These are phyloP conservation scores for Claviceps monticola DNA, from an alignment of 2,329 filamentous ascomycete genomes.

Conservation along the genomic window DNA sequence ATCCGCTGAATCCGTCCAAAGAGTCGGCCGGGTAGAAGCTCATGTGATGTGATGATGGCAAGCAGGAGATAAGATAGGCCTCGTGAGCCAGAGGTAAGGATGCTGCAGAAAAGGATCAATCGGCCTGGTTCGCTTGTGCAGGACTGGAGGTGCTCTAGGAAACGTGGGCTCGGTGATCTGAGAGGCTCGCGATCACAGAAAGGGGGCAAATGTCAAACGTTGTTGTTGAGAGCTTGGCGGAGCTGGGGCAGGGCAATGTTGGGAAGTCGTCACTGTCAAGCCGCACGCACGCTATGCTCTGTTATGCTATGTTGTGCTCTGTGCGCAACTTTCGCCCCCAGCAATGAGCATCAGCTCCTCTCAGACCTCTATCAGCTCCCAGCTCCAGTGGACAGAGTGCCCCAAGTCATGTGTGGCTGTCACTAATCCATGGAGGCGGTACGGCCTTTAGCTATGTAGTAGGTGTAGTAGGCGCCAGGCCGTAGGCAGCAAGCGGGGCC, in stretches of 20 bases:
- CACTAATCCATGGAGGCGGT: too few relatives aligned
- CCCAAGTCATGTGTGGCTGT: too few relatives aligned
- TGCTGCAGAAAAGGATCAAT: neutral
- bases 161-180: neutral
- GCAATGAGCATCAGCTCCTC: too few relatives aligned
- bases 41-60: conserved; percentile 1
- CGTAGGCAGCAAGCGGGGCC: too few relatives aligned
- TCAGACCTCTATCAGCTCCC: too few relatives aligned
- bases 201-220: neutral
- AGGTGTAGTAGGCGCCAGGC: too few relatives aligned
- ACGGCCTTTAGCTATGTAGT: too few relatives aligned
- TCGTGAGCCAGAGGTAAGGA: neutral
- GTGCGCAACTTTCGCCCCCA: neutral
- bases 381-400: too few relatives aligned
- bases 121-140: neutral
- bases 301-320: neutral
- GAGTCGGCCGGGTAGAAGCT: neutral
- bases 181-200: neutral
- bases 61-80: neutral
- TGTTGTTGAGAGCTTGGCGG: neutral
- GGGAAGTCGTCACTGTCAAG: conserved; percentile 1
- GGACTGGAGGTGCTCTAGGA: neutral
- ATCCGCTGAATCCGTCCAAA: neutral
- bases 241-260: neutral
- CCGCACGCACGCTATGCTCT: neutral